Base-by-base conservation (phyloP, 2,329 filamentous ascomycete genomes). In the Aspergillus japonicus region DNA sequence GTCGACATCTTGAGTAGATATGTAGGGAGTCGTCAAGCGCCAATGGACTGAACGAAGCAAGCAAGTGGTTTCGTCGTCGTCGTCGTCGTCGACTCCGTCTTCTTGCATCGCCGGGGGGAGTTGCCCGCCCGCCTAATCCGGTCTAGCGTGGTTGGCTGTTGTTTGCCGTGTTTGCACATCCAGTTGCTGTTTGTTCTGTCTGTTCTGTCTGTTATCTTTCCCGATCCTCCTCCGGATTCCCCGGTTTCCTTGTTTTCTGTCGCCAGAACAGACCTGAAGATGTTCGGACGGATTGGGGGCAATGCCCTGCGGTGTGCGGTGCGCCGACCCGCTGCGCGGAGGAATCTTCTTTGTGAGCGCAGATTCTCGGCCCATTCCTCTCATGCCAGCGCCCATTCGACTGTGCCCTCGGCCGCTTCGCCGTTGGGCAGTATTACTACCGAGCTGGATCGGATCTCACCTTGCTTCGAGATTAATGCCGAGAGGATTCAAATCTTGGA, bases 371-470 rank as follows among this genome's bases (percentile, higher is more conserved):
- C 73, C 33, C 66, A 72, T 62, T 64, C 70, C 19, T 56, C 64
- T 23, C 60, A 59, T 49, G 24, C 62, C 14, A 68, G 65, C 56
- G 29, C 70, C 11, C 67, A 64, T 56, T 65, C 73, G 49, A 58
- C 66, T 61, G 62, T 68, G 44, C 50, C 69, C 42, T 67, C 73
- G 4, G 66, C 69, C 21, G 67, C 71, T n/a, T 77, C 76, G 44
- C 85, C 72, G 77, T 75, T 90, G 52, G 85, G 83, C 16, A 80
- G 81, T 14, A 82, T 90, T 57, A 88, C 85, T 12, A 80, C 82
- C 48, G 93, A 99, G 75, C 80, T 99, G 62, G 95, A 99, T 75
- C 89, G 85, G 68, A 86, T 98, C 64, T 90, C 93, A 3, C 95
- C 95, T n/a, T 89, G 90, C 49, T 96, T 99, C 68, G 90, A 93